Evolutionary conservation across 129 eudicot species (phyloP), one percentile per base, ranked within the genome.

Genomic region (Lactuca saligna): DNA sequence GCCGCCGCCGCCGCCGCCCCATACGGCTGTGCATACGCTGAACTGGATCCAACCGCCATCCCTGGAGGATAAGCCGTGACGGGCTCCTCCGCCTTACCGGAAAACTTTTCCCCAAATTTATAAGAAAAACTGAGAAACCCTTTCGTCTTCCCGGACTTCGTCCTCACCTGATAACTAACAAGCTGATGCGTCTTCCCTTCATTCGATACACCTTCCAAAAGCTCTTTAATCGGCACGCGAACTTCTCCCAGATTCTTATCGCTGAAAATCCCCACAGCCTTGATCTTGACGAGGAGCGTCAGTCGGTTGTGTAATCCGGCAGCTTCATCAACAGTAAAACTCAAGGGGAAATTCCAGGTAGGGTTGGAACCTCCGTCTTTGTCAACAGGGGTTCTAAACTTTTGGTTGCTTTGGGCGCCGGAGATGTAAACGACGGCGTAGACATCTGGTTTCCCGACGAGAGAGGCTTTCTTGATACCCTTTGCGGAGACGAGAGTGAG

Each of bases 341-440:
- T 77, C 79, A 86, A 79, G 13, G 90, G 85, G 49, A 72, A 84
- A 42, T 89, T 86, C 96, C 96, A 89, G 0, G 82, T n/a, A 10
- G 96, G 96, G 17, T 78, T 64, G 5, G 84, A 56, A 55, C 81
- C 85, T 0, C 76, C 84, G 69, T 84, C 82, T 48, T 73, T 72
- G 35, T 80, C 82, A 14, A 84, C 82, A 1, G 73, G 84, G 37
- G 96, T 79, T 68, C 55, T 76, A 16, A 68, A 39, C 63, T 77
- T 79, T 66, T 80, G 86, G 20, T 73, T 17, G 17, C 41, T 78
- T 13, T 66, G 61, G n/a, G 75, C 58, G 73, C 89, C 91, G 49
- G 86, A 65, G 81, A 91, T 72, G 25, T 77, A 72, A 51, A 79
- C 89, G 25, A 81, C 83, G 51, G 82, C 91, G 74, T 83, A 87